phyloP scores from a whole-genome alignment of 2,329 filamentous ascomycete species.

The Epichloe coenophiala region DNA sequence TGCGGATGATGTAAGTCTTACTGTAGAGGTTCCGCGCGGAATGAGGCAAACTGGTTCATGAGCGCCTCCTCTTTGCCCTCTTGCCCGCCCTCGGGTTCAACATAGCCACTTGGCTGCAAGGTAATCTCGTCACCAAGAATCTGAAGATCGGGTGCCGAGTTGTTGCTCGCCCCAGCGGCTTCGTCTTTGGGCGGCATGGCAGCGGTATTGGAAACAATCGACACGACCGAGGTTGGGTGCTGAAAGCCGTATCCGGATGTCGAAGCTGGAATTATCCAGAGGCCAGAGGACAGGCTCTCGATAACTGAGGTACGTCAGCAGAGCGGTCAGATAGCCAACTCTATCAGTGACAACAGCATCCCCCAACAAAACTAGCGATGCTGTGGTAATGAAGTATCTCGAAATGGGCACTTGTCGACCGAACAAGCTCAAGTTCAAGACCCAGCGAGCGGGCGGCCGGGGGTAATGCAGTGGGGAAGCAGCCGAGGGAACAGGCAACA shows the following conservation, averaged over 20 bases:
- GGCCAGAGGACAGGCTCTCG: neutral
- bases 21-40: conserved; percentile 56
- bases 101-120: conserved; percentile 58
- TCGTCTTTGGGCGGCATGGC: conserved; percentile 20
- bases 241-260: neutral
- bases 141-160: conserved; percentile 59
- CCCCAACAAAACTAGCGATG: neutral
- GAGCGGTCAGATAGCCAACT: neutral
- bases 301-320: neutral
- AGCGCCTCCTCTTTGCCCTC: conserved; percentile 52
- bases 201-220: neutral
- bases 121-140: conserved; percentile 63
- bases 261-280: neutral
- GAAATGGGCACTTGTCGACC: neutral
- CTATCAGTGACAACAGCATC: neutral
- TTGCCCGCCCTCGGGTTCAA: conserved; percentile 36
- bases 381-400: neutral
- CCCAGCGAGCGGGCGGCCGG: neutral
- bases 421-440: neutral
- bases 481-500: conserved; percentile 4
- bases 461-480: neutral
- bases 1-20: conserved; percentile 17
- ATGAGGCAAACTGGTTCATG: conserved; percentile 75
- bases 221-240: neutral
- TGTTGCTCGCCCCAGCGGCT: conserved; percentile 15